Evolutionary conservation across 345 rosid species (phyloP), one percentile per base, ranked within the genome.

Genomic region (Raphanus raphanistrum): DNA sequence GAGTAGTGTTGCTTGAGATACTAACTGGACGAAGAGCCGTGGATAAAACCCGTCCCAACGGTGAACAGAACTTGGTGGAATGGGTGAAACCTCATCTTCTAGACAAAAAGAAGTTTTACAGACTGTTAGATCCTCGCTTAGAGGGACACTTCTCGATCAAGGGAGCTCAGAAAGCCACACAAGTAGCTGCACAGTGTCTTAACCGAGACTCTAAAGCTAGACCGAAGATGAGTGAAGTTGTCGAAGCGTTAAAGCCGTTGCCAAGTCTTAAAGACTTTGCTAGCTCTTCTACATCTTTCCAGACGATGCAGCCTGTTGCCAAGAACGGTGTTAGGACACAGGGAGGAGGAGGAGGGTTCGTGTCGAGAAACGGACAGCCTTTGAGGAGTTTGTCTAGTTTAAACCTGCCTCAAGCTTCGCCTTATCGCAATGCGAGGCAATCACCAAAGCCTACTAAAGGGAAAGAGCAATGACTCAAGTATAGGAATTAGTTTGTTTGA

Each of bases 11-110:
- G 79, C 94, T 91, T 41, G 97, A 91, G 82, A 88, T 91, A 88
- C 78, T 91, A 74, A 91, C 94, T 1, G 97, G 97, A 15, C 78
- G 94, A 71, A 86, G 97, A 82, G 74, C 94, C 12, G 93, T 94
- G 83, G 98, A 94, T 83, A 94, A 92, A 82, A 90, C 83, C 81
- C 90, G 98, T 7, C 97, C 97, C 13, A 92, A 94, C 54, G 96
- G 97, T 73, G 97, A 94, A 82, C 96, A 92, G 76, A 94, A 90
- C 84, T 91, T 94, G 25, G 98, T 90, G 0, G 98, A 90, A 85
- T 94, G 98, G 98, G 97, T 97, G 33, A 89, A 90, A 76, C 98
- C 93, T 1, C 90, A 87, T 88, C 90, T 94, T 31, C 86, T 83
- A 45, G 98, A 94, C 85, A 90, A 81, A 83, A 90, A 86, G 80